phyloP scores from a whole-genome alignment of 192 early-diverging fungal species.

The Chytriomyces sp. region DNA sequence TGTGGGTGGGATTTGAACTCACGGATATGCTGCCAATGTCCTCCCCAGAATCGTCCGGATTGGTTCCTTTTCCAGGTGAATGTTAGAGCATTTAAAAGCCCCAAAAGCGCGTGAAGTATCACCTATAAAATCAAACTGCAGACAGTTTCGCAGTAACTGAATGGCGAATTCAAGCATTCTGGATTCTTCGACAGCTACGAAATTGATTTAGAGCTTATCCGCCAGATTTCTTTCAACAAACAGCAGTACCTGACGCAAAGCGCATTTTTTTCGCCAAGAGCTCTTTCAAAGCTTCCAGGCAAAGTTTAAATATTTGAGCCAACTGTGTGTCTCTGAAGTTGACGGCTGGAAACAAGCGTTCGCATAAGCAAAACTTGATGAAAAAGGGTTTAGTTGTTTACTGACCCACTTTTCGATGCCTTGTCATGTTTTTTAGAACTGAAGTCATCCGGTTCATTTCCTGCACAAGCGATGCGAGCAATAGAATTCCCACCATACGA shows the following conservation, averaged over 20 bases:
- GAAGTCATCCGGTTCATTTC: constrained; percentile 69
- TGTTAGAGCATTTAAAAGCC: neutral
- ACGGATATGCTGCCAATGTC: constrained; percentile 74
- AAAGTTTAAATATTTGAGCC: constrained; percentile 59
- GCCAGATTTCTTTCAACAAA: neutral
- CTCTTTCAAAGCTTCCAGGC: constrained; percentile 25
- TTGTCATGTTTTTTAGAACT: constrained; percentile 66
- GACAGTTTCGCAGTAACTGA: constrained; percentile 68
- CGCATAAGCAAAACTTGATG: too few relatives aligned
- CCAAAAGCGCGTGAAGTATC: constrained; percentile 41
- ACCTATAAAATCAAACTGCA: constrained; percentile 84
- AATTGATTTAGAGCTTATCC: neutral
- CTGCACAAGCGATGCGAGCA: constrained; percentile 69
- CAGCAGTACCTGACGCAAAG: constrained; percentile 49
- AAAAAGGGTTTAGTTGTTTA: neutral
- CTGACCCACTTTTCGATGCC: constrained; percentile 74
- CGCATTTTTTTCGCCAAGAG: constrained; percentile 30
- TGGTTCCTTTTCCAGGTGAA: constrained; percentile 32
- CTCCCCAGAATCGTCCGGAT: constrained; percentile 78
- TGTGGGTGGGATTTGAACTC: constrained; percentile 1
- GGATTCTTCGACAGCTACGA: constrained; percentile 23
- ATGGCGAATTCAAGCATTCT: constrained; percentile 57
- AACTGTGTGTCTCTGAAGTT: constrained; percentile 60
- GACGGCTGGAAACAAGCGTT: constrained; percentile 38
- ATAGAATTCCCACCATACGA: constrained; percentile 68